A percentile compares a stretch with the other conserved stretches of the same genome.
phyloP scores from a whole-genome alignment of 1,284 basidiomycete species.

The Cerioporus squamosus region DNA sequence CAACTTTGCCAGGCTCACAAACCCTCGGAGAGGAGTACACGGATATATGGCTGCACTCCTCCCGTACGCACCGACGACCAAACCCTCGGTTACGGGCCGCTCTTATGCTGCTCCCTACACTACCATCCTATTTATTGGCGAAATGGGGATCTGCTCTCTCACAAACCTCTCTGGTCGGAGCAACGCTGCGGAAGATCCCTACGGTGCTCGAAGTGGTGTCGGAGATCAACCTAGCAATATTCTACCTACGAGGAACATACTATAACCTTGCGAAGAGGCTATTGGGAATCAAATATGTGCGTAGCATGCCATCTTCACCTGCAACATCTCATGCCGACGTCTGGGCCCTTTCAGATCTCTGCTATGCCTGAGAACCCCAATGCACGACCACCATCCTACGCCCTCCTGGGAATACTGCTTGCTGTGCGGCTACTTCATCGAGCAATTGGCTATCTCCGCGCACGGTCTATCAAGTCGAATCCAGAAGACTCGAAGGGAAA shows the following conservation, averaged over 20 bases:
- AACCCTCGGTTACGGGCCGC: constrained; percentile 49
- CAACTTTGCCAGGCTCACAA: constrained; percentile 64
- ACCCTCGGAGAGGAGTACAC: constrained; percentile 93
- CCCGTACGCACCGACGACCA: constrained; percentile 43
- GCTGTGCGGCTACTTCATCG: constrained; percentile 72
- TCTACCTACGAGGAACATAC: constrained; percentile 82
- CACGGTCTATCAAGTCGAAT: constrained; percentile 23
- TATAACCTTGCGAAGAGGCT: constrained; percentile 78
- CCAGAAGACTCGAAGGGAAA: constrained; percentile 35
- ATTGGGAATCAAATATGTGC: constrained; percentile 75
- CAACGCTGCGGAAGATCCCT: constrained; percentile 49
- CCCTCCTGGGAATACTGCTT: constrained; percentile 81
- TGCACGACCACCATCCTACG: constrained; percentile 80
- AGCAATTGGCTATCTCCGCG: constrained; percentile 48
- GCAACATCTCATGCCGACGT: no score
- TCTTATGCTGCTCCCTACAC: constrained; percentile 67
- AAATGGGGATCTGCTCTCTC: constrained; percentile 48
- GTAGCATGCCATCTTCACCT: constrained; percentile 27
- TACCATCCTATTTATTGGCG: constrained; percentile 64
- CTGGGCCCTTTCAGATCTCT: constrained; percentile 59
- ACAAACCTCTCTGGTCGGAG: constrained; percentile 40
- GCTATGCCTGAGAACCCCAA: constrained; percentile 73
- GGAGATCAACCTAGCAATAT: constrained; percentile 82
- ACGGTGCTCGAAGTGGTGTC: constrained; percentile 53
- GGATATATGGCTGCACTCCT: constrained; percentile 77